phyloP scores from a whole-genome alignment of 805 yeast genomes.

The Wickerhamomyces mucosus region DNA sequence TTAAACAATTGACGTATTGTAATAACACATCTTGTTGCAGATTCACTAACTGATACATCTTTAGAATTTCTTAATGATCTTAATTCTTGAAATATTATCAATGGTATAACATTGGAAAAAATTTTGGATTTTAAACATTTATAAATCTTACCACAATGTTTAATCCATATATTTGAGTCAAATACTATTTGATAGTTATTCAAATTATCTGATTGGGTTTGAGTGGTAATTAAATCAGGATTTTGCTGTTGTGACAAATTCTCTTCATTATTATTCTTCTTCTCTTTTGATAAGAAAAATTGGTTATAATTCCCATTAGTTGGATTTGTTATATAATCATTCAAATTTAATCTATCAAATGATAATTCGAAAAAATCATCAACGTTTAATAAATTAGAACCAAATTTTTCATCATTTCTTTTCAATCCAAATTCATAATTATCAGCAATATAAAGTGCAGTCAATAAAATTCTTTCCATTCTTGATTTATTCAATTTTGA shows the following conservation, averaged over 20 bases:
- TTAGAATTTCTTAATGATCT: conserved; percentile 61
- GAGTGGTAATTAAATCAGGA: conserved; percentile 24
- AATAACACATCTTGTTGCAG: conserved; percentile 73
- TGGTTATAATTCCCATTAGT: background rate
- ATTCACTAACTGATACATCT: conserved; percentile 67
- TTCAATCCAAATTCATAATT: conserved; percentile 45
- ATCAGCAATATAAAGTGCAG: conserved; percentile 44
- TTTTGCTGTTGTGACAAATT: conserved; percentile 1
- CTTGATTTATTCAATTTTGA: conserved; percentile 35
- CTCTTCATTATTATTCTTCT: no score
- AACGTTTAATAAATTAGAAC: background rate
- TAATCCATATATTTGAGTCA: conserved; percentile 75
- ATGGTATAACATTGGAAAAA: conserved; percentile 54
- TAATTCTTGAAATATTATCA: conserved; percentile 71
- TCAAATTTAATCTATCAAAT: background rate
- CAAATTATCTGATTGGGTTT: conserved; percentile 16
- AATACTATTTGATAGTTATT: conserved; percentile 26
- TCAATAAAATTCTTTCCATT: conserved; percentile 38
- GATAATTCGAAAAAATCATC: background rate
- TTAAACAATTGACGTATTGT: conserved; percentile 57
- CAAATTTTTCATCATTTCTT: conserved; percentile 24
- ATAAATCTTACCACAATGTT: conserved; percentile 69
- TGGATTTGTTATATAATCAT: background rate
- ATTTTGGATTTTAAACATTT: conserved; percentile 56
- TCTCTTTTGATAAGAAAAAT: background rate